Evolutionary conservation across 345 rosid genomes (phyloP).

Genomic region (Gossypium thurberi): DNA sequence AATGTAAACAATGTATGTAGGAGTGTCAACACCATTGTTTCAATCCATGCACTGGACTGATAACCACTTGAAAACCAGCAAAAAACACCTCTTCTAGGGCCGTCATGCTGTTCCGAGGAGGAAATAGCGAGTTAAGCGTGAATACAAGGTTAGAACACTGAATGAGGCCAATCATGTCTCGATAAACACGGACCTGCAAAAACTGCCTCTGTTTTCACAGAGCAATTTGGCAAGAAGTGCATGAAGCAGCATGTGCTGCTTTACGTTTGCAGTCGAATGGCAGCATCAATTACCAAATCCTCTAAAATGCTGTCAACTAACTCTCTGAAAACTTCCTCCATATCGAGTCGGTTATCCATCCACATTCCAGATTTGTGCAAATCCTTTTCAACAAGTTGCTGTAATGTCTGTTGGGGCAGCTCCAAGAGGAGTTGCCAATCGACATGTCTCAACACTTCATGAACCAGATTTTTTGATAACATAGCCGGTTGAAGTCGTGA

Average conservation of each 20-base stretch:
- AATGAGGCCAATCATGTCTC: neutral
- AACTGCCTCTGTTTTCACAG: neutral
- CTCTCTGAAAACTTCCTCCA: slow-evolving; percentile 42
- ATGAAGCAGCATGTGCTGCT: neutral
- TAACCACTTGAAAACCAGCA: neutral
- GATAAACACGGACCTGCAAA: neutral
- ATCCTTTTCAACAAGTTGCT: slow-evolving; percentile 44
- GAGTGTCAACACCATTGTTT: neutral
- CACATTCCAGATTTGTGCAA: slow-evolving; percentile 40
- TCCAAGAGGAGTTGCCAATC: slow-evolving; percentile 35
- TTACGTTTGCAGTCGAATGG: slow-evolving; percentile 20
- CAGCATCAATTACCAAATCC: slow-evolving; percentile 39
- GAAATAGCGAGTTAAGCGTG: neutral
- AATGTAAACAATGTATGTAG: neutral
- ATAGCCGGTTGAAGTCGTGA: slow-evolving; percentile 18
- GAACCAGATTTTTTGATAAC: slow-evolving; percentile 21
- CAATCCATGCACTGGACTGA: neutral
- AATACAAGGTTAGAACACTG: neutral
- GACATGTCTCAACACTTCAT: slow-evolving; percentile 42
- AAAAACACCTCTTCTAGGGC: neutral
- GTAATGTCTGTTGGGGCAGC: slow-evolving; percentile 25
- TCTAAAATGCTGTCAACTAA: slow-evolving; percentile 43
- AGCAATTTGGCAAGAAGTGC: neutral
- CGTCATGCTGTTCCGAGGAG: neutral
- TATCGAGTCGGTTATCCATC: slow-evolving; percentile 36